Base-by-base conservation (phyloP, 1,284 basidiomycete genomes). In the Ceratobasidium sp. region DNA sequence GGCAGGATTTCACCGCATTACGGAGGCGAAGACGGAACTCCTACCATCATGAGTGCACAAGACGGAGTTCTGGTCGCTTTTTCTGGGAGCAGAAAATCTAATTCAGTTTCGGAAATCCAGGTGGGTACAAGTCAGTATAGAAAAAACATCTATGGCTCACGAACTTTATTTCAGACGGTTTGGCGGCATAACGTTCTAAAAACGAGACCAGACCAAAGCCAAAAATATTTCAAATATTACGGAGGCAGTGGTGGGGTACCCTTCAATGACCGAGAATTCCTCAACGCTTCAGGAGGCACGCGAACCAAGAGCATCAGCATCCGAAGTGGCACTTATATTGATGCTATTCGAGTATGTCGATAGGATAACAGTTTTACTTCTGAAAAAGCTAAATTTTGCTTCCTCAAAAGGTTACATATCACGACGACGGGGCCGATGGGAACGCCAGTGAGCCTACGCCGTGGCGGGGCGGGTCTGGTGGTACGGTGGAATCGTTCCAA, bases 121-220 rank as follows among this genome's bases (percentile, higher is more conserved):
- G n/a, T n/a, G 29, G 19, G n/a, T 45, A 17, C 31, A 59, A 22
- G 56, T 59, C 5, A 31, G 45, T 9, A 29, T 33, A 4, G 1
- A 1, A 31, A 17, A 27, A n/a, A n/a, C n/a, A n/a, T 7, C 29
- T 47, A 57, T 47, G 1, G 9, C 51, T 67, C 15, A 48, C 7
- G n/a, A 22, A 11, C 27, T 24, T 2, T 7, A 41, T 31, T n/a
- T 17, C 27, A 71, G 67, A 57, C 54, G 1, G 41, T 71, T 36
- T 71, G 67, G 67, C 67, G 67, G 6, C 67, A 60, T 22, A 44
- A 71, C 36, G 27, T 71, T n/a, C 1, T 60, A 11, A 29, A 24
- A 15, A 27, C 7, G 11, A 19, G 19, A 1, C 9, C 44, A 1
- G 60, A 56, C 9, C 41, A 27, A 22, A 14, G 22, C 2, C 33